phyloP scores from a whole-genome alignment of 768 basidiomycete species.

The Ramaria sp. region DNA sequence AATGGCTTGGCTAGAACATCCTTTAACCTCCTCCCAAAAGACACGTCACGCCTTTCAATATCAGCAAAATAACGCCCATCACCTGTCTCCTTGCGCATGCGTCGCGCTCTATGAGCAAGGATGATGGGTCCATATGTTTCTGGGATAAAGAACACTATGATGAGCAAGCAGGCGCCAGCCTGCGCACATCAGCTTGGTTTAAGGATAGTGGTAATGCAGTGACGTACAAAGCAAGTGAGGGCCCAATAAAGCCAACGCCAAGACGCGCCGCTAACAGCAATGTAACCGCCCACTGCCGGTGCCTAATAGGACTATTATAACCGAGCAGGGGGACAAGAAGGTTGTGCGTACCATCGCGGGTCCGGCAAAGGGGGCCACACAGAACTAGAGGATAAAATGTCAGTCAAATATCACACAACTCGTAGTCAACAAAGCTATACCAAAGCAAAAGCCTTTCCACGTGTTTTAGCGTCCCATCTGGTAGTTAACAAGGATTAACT shows the following conservation, averaged over 20 bases:
- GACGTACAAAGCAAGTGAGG: constrained; percentile 40
- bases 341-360: constrained; percentile 14
- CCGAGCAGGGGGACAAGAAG: background rate
- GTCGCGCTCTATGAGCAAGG: constrained; percentile 35
- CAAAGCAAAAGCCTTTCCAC: constrained; percentile 24
- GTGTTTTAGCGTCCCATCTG: constrained; percentile 22
- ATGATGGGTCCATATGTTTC: constrained; percentile 63
- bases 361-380: constrained; percentile 27
- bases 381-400: constrained; percentile 11
- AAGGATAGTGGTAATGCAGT: constrained; percentile 11
- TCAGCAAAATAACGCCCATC: constrained; percentile 24
- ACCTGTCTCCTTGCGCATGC: constrained; percentile 33
- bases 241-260: constrained; percentile 69
- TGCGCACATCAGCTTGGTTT: constrained; percentile 28
- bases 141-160: constrained; percentile 36
- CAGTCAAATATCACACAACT: background rate
- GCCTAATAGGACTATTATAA: constrained; percentile 9
- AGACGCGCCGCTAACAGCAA: constrained; percentile 18
- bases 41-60: constrained; percentile 12
- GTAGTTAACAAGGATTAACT: background rate
- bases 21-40: background rate
- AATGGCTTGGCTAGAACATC: constrained; percentile 30
- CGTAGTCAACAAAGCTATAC: background rate
- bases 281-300: constrained; percentile 25
- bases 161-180: constrained; percentile 33